Conservation (phyloP, 768 basidiomycete genomes). For the Naganishia vishniacii region DNA sequence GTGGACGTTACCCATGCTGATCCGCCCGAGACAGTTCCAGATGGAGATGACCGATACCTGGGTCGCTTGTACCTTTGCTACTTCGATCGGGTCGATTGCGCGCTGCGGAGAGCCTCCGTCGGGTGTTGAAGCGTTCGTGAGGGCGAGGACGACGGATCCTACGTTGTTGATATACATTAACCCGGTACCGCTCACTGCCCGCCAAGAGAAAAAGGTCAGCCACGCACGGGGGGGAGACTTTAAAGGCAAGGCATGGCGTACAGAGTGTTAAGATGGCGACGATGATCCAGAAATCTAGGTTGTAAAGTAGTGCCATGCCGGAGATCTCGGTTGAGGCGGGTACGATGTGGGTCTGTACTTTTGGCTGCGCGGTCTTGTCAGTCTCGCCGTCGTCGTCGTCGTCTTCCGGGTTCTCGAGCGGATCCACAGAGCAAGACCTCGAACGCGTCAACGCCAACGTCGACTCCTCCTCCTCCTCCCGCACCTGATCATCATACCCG, state of each 20-base stretch:
- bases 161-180: conserved; percentile 84
- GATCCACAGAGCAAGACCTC: not conserved
- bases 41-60: conserved; percentile 80
- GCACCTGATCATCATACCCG: not conserved
- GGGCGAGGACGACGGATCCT: conserved; percentile 67
- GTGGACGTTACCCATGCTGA: conserved; percentile 62
- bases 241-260: conserved; percentile 47
- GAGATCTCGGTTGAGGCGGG: not conserved
- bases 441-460: not conserved
- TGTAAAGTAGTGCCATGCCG: conserved; percentile 56
- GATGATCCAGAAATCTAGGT: conserved; percentile 63
- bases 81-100: conserved; percentile 62
- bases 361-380: not conserved
- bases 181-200: conserved; percentile 64
- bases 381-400: not conserved
- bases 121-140: conserved; percentile 50
- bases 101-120: conserved; percentile 55
- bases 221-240: conserved; percentile 13
- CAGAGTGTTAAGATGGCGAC: conserved; percentile 57
- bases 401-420: not conserved
- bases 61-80: conserved; percentile 69
- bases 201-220: not conserved
- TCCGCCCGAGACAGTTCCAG: conserved; percentile 72
- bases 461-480: not conserved
- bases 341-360: not conserved